These are phyloP conservation scores for Thozetella sp. DNA, from an alignment of 495 filamentous ascomycete genomes.

Conservation along the genomic window DNA sequence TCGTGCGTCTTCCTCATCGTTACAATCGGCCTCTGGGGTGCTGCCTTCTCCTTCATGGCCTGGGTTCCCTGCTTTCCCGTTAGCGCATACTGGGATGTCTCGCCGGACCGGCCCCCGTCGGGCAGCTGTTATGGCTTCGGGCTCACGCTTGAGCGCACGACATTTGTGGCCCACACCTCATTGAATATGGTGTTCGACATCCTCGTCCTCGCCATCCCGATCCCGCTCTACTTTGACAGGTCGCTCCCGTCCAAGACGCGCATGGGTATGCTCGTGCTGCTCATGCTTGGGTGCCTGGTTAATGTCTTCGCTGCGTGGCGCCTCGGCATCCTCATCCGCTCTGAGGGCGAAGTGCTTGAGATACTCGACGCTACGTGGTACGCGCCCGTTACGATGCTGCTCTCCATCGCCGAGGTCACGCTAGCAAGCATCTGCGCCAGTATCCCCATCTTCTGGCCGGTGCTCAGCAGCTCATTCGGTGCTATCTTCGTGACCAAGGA, in stretches of 20 bases:
- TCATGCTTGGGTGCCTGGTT: slow-evolving; percentile 15
- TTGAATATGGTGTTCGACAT: slow-evolving; percentile 21
- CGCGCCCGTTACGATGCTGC: slow-evolving; percentile 22
- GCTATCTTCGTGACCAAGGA: slow-evolving; percentile 30
- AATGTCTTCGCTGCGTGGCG: slow-evolving; percentile 20
- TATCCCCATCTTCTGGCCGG: slow-evolving; percentile 32
- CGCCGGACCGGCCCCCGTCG: not conserved
- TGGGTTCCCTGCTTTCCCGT: slow-evolving; percentile 20
- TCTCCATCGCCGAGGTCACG: slow-evolving; percentile 32
- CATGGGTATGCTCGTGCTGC: slow-evolving; percentile 12
- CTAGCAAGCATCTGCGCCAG: slow-evolving; percentile 33
- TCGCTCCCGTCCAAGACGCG: slow-evolving; percentile 9
- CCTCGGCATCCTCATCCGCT: slow-evolving; percentile 18
- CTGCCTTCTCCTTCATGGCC: slow-evolving; percentile 16
- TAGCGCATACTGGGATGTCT: slow-evolving; percentile 14
- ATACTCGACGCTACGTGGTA: slow-evolving; percentile 30
- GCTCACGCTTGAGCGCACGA: slow-evolving; percentile 12
- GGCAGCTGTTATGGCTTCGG: slow-evolving; percentile 19
- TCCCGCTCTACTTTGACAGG: slow-evolving; percentile 19
- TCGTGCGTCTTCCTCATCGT: slow-evolving; percentile 15
- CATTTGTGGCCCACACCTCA: slow-evolving; percentile 13
- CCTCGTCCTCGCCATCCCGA: slow-evolving; percentile 17
- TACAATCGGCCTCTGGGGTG: slow-evolving; percentile 16
- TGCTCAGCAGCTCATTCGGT: slow-evolving; percentile 15
- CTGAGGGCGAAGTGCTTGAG: slow-evolving; percentile 18